Evolutionary conservation across 2,329 filamentous ascomycete genomes (phyloP).

Genomic region (Myriosclerotinia duriaeana): DNA sequence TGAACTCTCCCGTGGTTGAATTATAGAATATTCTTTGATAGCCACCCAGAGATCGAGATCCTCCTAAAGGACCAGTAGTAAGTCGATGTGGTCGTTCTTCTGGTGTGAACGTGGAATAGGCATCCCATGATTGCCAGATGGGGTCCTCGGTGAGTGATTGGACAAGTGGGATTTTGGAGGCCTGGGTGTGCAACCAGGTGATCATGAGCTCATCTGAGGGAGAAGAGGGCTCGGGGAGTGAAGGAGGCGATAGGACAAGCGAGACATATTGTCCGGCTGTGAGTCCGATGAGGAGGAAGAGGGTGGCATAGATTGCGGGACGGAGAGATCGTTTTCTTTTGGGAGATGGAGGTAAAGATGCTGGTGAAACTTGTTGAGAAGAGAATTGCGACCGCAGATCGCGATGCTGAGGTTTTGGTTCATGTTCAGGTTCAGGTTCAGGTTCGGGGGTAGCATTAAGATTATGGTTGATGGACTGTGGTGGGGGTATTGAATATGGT

Average conservation of each 20-base stretch:
- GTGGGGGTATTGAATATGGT: conserved; percentile 18
- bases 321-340: conserved; percentile 36
- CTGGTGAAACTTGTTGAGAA: conserved; percentile 10
- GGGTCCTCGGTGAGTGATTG: conserved; percentile 48
- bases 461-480: conserved; percentile 7
- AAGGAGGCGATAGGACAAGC: conserved; percentile 47
- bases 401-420: conserved; percentile 12
- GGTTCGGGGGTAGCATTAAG: conserved; percentile 4
- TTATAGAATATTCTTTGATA: conserved; percentile 67
- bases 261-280: conserved; percentile 44
- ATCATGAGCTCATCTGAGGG: conserved; percentile 46
- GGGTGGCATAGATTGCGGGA: conserved; percentile 38
- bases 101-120: conserved; percentile 41
- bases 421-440: too few species aligned
- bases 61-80: conserved; percentile 47
- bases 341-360: conserved; percentile 20
- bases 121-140: conserved; percentile 45
- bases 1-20: conserved; percentile 53
- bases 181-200: conserved; percentile 45
- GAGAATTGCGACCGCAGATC: conserved; percentile 38
- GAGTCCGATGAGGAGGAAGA: conserved; percentile 47
- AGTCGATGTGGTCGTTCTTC: conserved; percentile 39
- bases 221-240: conserved; percentile 44
- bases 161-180: conserved; percentile 50
- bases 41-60: conserved; percentile 46